phyloP scores from a whole-genome alignment of 2,329 filamentous ascomycete genomes.

The Trichoderma gracile region DNA sequence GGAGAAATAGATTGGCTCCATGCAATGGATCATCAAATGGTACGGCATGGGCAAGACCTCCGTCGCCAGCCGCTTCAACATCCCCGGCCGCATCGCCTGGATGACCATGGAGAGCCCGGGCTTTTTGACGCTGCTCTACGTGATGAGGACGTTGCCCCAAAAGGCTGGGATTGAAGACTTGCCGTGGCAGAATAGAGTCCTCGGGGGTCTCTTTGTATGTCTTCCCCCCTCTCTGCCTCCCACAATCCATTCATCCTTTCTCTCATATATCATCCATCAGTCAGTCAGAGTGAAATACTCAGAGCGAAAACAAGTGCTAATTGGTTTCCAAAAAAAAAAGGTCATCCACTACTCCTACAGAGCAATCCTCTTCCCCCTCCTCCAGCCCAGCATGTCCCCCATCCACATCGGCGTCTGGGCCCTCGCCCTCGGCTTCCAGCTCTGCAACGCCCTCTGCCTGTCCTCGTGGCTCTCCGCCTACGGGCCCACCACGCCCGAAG shows the following conservation, averaged over 20 bases:
- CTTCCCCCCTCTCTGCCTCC: too few species aligned
- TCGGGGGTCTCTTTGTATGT: slow-evolving; percentile 66
- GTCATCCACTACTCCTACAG: slow-evolving; percentile 89
- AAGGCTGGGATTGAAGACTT: slow-evolving; percentile 59
- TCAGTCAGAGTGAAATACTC: too few species aligned
- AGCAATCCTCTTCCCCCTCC: slow-evolving; percentile 75
- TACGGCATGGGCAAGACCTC: slow-evolving; percentile 96
- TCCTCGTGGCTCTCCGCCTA: slow-evolving; percentile 83
- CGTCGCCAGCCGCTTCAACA: slow-evolving; percentile 69
- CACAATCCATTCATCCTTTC: too few species aligned
- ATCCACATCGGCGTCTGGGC: slow-evolving; percentile 71
- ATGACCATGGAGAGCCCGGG: slow-evolving; percentile 83
- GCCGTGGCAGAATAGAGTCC: slow-evolving; percentile 76
- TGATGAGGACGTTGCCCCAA: slow-evolving; percentile 67
- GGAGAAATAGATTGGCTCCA: slow-evolving; percentile 60
- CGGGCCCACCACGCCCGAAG: slow-evolving; percentile 62
- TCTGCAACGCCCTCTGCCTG: slow-evolving; percentile 75
- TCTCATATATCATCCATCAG: too few species aligned
- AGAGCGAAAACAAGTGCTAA: too few species aligned
- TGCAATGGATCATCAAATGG: slow-evolving; percentile 76
- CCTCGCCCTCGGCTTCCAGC: slow-evolving; percentile 70
- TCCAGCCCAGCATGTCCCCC: slow-evolving; percentile 91
- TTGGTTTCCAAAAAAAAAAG: slow-evolving; percentile 45
- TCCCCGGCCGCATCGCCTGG: slow-evolving; percentile 90
- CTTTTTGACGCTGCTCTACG: slow-evolving; percentile 75